Percentiles rank a stretch among this genome's conserved stretches.
Conservation (phyloP, 2,329 filamentous ascomycete genomes). For the Penicillium fuscoglaucum region DNA sequence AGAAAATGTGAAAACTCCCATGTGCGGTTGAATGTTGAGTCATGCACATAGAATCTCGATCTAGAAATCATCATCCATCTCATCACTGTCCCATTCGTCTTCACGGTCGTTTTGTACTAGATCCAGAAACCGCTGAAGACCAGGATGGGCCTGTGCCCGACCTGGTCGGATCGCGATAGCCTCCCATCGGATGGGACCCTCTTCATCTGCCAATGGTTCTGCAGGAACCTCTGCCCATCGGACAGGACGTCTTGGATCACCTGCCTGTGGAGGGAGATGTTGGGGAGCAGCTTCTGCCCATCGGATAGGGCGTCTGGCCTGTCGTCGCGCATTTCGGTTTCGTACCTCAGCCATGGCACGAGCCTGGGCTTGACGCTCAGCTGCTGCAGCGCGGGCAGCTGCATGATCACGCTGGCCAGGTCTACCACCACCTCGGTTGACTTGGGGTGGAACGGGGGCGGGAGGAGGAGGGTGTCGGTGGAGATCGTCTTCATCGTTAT, state of each 20-base stretch:
- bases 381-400: conserved; percentile 39
- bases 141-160: conserved; percentile 21
- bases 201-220: background rate
- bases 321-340: conserved; percentile 24
- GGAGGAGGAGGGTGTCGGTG: conserved; percentile 40
- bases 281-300: conserved; percentile 6
- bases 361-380: conserved; percentile 42
- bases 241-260: conserved; percentile 5
- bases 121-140: conserved; percentile 54
- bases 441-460: conserved; percentile 42
- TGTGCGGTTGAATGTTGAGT: background rate
- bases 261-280: conserved; percentile 12
- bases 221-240: background rate
- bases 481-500: conserved; percentile 28
- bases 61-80: conserved; percentile 49
- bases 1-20: background rate
- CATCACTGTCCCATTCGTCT: conserved; percentile 62
- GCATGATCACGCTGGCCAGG: conserved; percentile 32
- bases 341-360: conserved; percentile 42
- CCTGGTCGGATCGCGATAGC: conserved; percentile 5
- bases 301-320: background rate
- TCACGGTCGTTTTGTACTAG: conserved; percentile 56
- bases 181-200: conserved; percentile 4
- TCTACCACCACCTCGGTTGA: conserved; percentile 31
- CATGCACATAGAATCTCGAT: background rate